A percentile compares a stretch with the other conserved stretches of the same genome.
Conservation (phyloP, 2,329 filamentous ascomycete species). For the Cordyceps fumosorosea region DNA sequence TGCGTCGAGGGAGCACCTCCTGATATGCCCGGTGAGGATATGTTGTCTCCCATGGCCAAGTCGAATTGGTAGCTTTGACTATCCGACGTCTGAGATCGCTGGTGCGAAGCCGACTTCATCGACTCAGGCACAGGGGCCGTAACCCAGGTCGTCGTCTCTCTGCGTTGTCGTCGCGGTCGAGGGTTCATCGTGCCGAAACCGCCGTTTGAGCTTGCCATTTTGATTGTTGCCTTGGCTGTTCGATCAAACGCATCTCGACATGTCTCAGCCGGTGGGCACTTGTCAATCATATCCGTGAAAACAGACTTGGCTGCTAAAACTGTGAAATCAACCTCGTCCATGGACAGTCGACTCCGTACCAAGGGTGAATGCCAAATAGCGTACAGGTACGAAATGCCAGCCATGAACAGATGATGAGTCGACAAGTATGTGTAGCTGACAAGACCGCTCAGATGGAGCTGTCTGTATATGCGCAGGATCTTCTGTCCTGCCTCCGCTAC, state of each 20-base stretch:
- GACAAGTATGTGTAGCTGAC: slow-evolving; percentile 96
- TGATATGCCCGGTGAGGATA: slow-evolving; percentile 36
- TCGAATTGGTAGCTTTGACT: slow-evolving; percentile 25
- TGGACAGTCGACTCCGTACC: slow-evolving; percentile 76
- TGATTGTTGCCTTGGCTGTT: slow-evolving; percentile 90
- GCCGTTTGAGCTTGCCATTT: slow-evolving; percentile 85
- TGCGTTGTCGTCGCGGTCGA: slow-evolving; percentile 22
- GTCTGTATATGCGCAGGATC: slow-evolving; percentile 82
- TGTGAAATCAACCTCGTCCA: slow-evolving; percentile 97
- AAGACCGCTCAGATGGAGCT: slow-evolving; percentile 77
- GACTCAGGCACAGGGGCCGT: slow-evolving; percentile 20
- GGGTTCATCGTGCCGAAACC: slow-evolving; percentile 56
- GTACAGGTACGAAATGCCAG: slow-evolving; percentile 91
- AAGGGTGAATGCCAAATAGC: slow-evolving; percentile 94
- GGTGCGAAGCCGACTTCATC: slow-evolving; percentile 17
- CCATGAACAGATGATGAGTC: slow-evolving; percentile 96
- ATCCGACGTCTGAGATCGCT: slow-evolving; percentile 20
- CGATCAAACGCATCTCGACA: slow-evolving; percentile 92
- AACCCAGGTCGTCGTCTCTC: slow-evolving; percentile 26
- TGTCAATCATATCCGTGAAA: slow-evolving; percentile 83
- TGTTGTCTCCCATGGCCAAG: slow-evolving; percentile 30
- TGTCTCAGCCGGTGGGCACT: slow-evolving; percentile 90
- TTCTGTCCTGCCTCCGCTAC: slow-evolving; percentile 92
- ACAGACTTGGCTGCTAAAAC: slow-evolving; percentile 90
- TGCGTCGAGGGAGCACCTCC: slow-evolving; percentile 30